Conservation (phyloP, 1,284 basidiomycete genomes). For the Cryptococcus maquisensis region DNA sequence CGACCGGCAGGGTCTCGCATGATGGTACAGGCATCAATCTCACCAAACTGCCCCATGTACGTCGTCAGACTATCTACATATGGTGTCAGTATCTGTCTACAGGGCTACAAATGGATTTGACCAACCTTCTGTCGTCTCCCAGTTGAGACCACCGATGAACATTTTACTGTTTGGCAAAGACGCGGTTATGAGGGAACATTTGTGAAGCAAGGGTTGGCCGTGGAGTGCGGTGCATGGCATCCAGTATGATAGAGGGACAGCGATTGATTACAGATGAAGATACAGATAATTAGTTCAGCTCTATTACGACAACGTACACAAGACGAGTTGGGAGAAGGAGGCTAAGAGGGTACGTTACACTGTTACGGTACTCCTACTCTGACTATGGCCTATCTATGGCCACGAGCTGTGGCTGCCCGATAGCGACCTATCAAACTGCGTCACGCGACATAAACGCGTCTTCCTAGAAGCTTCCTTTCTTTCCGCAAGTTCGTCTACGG, state of each 20-base stretch:
- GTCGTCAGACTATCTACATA: constrained; percentile 67
- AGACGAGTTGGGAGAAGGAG: not conserved
- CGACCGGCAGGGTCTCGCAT: constrained; percentile 89
- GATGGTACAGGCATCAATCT: constrained; percentile 86
- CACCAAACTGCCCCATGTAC: constrained; percentile 86
- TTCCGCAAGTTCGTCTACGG: not conserved
- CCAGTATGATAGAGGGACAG: constrained; percentile 1
- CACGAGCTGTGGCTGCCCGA: not conserved
- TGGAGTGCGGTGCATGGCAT: not conserved
- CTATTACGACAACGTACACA: constrained; percentile 4
- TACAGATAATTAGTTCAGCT: constrained; percentile 12
- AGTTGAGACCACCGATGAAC: constrained; percentile 94
- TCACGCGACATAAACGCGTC: not conserved
- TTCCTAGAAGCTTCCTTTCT: not conserved
- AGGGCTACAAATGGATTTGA: constrained; percentile 2
- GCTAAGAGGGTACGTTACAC: constrained; percentile 10
- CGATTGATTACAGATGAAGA: constrained; percentile 1
- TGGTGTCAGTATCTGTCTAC: not conserved
- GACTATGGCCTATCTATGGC: constrained; percentile 1
- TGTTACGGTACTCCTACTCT: constrained; percentile 1
- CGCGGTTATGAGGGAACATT: not conserved
- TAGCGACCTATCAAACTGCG: not conserved
- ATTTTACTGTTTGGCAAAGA: constrained; percentile 69
- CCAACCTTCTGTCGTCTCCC: constrained; percentile 91
- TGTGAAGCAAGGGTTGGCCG: not conserved